phyloP scores from a whole-genome alignment of 371 early-diverging fungal species.

The Apophysomyces ossiformis region DNA sequence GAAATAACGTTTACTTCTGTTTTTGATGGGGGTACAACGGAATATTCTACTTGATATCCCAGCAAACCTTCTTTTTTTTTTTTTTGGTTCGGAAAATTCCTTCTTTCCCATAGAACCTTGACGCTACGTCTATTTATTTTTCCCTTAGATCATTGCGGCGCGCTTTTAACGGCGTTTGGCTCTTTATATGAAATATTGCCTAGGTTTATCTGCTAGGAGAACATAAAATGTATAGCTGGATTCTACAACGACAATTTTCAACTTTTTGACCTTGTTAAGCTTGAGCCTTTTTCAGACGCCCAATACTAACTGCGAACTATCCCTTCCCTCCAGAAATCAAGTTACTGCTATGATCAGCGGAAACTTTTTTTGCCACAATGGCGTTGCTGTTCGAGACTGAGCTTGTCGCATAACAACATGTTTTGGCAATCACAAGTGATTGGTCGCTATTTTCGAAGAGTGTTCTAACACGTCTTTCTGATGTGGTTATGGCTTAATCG shows the following conservation, averaged over 20 bases:
- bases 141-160: constrained; percentile 3
- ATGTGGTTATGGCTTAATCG: too few relatives aligned
- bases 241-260: neutral
- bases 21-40: neutral
- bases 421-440: too few relatives aligned
- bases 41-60: constrained; percentile 1
- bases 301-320: too few relatives aligned
- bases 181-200: neutral
- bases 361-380: too few relatives aligned
- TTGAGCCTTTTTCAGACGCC: too few relatives aligned
- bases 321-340: too few relatives aligned
- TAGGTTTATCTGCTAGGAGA: neutral
- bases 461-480: too few relatives aligned
- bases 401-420: too few relatives aligned
- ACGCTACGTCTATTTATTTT: neutral
- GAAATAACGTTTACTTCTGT: neutral
- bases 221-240: neutral
- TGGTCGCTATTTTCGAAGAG: too few relatives aligned
- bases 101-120: neutral
- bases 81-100: neutral
- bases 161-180: neutral
- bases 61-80: neutral
- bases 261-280: too few relatives aligned
- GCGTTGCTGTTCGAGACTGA: too few relatives aligned
- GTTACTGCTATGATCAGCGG: too few relatives aligned